phyloP scores from a whole-genome alignment of 164 flowering plant species.

The Aristolochia contorta region DNA sequence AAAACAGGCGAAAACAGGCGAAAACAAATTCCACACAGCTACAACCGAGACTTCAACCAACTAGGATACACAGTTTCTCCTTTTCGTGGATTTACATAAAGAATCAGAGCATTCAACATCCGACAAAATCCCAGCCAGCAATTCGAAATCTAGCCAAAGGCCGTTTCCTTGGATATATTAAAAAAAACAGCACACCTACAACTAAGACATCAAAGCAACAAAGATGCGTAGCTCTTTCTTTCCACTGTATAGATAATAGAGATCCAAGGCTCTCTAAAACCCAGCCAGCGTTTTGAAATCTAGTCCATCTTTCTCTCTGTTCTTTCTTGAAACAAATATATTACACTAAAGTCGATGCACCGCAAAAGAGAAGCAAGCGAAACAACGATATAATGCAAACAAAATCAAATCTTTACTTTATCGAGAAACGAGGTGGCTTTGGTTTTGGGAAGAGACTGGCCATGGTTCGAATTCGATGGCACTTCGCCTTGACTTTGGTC shows the following conservation, averaged over 20 bases:
- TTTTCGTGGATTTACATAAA: too few relatives aligned
- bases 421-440: constrained; percentile 1
- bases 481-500: neutral
- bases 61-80: too few relatives aligned
- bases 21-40: neutral
- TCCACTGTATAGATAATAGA: neutral
- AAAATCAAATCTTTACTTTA: neutral
- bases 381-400: neutral
- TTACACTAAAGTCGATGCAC: neutral
- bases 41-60: neutral
- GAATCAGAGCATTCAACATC: too few relatives aligned
- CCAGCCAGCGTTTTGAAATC: neutral
- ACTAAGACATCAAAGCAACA: too few relatives aligned
- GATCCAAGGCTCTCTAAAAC: neutral
- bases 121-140: neutral
- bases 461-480: too few relatives aligned
- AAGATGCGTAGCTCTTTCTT: neutral
- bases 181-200: too few relatives aligned
- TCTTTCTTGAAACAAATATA: neutral
- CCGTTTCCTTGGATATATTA: too few relatives aligned
- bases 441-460: neutral
- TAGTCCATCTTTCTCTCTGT: too few relatives aligned
- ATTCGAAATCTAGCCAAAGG: neutral
- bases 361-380: neutral
- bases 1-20: neutral